A percentile compares a stretch with the other conserved stretches of the same genome.
phyloP scores from a whole-genome alignment of 768 basidiomycete genomes.

The Lentinula boryana region DNA sequence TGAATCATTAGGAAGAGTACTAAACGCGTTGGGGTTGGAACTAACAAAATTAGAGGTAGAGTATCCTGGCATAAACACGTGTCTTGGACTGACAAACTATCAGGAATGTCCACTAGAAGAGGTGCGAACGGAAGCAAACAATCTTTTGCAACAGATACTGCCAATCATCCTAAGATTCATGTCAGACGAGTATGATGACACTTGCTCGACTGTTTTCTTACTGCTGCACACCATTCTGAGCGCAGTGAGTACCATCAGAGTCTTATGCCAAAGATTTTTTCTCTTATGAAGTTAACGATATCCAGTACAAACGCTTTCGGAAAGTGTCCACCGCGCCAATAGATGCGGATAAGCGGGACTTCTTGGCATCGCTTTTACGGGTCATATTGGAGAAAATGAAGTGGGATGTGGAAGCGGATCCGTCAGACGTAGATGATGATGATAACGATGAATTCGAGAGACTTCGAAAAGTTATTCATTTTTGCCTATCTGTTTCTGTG shows the following conservation, averaged over 20 bases:
- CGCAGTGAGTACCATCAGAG: constrained; percentile 47
- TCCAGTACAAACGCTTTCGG: constrained; percentile 76
- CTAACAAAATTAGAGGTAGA: constrained; percentile 65
- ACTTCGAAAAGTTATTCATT: constrained; percentile 64
- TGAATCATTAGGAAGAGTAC: constrained; percentile 78
- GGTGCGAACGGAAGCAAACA: constrained; percentile 57
- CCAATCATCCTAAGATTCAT: constrained; percentile 86
- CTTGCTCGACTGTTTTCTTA: constrained; percentile 78
- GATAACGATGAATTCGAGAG: constrained; percentile 77
- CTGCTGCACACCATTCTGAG: constrained; percentile 70
- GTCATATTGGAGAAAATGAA: constrained; percentile 85
- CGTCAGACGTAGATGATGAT: constrained; percentile 84
- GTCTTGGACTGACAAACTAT: neutral
- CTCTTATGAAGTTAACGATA: neutral
- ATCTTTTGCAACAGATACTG: constrained; percentile 58
- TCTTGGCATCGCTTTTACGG: constrained; percentile 71
- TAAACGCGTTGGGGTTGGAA: constrained; percentile 80
- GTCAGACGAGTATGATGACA: constrained; percentile 87
- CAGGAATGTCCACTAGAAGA: constrained; percentile 60
- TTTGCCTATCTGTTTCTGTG: constrained; percentile 5
- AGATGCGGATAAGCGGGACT: constrained; percentile 63
- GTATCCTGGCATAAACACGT: constrained; percentile 2
- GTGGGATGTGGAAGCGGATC: constrained; percentile 80
- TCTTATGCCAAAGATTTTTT: neutral
- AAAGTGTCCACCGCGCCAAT: constrained; percentile 57